Percentiles rank a stretch among this genome's conserved stretches.
Conservation (phyloP, 2,329 filamentous ascomycete species). For the Venturia pyrina region DNA sequence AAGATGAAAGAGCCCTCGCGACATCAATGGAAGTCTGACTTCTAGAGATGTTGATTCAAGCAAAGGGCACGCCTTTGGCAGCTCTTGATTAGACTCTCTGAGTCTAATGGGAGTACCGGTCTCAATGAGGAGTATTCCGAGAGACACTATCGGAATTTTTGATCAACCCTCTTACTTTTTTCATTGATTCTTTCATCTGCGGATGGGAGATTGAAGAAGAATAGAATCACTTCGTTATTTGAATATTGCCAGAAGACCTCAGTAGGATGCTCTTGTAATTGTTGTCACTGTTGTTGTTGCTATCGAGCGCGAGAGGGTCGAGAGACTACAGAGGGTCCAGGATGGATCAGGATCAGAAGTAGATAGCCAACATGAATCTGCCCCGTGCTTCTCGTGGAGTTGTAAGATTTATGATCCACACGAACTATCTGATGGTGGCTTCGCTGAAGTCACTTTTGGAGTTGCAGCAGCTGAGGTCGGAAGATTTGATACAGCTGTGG, state of each 20-base stretch:
- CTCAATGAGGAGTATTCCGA: neutral
- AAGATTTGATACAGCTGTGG: too few species aligned
- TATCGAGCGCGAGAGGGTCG: neutral
- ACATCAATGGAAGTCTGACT: neutral
- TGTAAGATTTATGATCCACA: too few species aligned
- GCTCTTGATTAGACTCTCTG: neutral
- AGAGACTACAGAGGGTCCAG: too few species aligned
- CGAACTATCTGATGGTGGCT: too few species aligned
- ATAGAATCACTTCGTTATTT: neutral
- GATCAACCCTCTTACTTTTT: neutral
- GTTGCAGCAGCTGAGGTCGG: too few species aligned
- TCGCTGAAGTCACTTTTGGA: too few species aligned
- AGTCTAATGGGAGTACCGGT: too few species aligned
- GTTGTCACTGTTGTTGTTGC: neutral
- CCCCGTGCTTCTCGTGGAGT: too few species aligned
- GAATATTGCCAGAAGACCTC: neutral
- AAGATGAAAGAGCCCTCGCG: neutral
- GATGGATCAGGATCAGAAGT: too few species aligned
- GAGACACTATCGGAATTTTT: neutral
- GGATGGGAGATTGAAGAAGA: conserved; percentile 1
- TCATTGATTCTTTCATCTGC: neutral
- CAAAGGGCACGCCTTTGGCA: neutral
- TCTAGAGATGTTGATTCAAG: neutral
- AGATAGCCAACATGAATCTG: too few species aligned
- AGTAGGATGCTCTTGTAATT: neutral